phyloP scores from a whole-genome alignment of 2,329 filamentous ascomycete genomes.

The Helotiales sp. region DNA sequence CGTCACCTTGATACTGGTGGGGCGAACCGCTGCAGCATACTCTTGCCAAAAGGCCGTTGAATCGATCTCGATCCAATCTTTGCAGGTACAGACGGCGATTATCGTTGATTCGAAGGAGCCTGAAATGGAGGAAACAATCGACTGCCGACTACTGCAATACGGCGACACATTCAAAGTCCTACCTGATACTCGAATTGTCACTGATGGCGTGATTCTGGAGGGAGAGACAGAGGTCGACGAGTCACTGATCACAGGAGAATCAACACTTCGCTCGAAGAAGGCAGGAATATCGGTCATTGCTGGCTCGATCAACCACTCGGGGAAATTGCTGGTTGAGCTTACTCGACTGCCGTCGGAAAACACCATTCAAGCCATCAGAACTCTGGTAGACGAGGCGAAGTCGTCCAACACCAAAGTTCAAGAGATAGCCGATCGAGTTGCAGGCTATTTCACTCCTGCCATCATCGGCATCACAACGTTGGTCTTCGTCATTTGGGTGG shows the following conservation, averaged over 20 bases:
- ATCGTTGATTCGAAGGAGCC: constrained; percentile 47
- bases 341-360: constrained; percentile 71
- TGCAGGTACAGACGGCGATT: constrained; percentile 63
- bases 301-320: constrained; percentile 70
- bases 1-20: constrained; percentile 64
- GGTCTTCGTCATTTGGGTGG: constrained; percentile 70
- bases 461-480: constrained; percentile 62
- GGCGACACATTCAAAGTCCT: constrained; percentile 69
- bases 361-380: constrained; percentile 70
- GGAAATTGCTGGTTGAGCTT: constrained; percentile 62
- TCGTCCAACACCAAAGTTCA: constrained; percentile 71
- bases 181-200: constrained; percentile 65
- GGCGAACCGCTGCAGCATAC: constrained; percentile 55
- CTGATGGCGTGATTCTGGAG: constrained; percentile 69
- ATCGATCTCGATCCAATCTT: constrained; percentile 58
- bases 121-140: constrained; percentile 66
- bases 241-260: constrained; percentile 79
- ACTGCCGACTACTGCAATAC: constrained; percentile 70
- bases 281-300: constrained; percentile 63
- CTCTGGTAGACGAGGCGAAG: constrained; percentile 73
- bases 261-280: constrained; percentile 62
- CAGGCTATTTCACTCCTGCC: constrained; percentile 70
- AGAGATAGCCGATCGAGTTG: constrained; percentile 69
- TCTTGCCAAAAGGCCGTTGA: constrained; percentile 60
- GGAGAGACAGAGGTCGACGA: constrained; percentile 74